Evolutionary conservation across 2,329 filamentous ascomycete species (phyloP).

Genomic region (Sporothrix mexicana): DNA sequence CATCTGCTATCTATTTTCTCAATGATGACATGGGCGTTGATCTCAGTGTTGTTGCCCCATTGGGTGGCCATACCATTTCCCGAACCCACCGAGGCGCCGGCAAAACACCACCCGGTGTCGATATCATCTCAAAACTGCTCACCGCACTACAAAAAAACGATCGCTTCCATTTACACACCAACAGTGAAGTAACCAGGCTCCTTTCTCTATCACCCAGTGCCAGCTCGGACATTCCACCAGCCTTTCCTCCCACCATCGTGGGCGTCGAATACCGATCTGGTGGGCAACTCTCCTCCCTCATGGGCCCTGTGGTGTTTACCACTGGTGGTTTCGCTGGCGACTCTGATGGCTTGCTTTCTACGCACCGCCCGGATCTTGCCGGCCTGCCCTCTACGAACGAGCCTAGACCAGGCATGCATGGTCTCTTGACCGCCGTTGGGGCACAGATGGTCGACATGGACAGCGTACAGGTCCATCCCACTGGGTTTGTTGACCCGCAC

Average conservation of each 20-base stretch:
- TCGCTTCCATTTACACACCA: slow-evolving; percentile 58
- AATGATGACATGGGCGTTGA: slow-evolving; percentile 99
- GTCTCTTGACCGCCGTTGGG: slow-evolving; percentile 74
- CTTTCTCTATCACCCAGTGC: slow-evolving; percentile 41
- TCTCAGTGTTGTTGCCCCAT: slow-evolving; percentile 91
- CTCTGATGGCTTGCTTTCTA: slow-evolving; percentile 89
- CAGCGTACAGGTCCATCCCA: slow-evolving; percentile 99
- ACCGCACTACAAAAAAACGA: slow-evolving; percentile 53
- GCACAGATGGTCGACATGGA: slow-evolving; percentile 99
- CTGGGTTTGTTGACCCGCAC: slow-evolving; percentile 96
- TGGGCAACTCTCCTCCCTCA: slow-evolving; percentile 71
- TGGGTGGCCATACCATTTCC: slow-evolving; percentile 89
- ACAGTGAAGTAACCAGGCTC: slow-evolving; percentile 59
- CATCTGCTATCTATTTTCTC: slow-evolving; percentile 94
- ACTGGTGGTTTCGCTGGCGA: slow-evolving; percentile 98
- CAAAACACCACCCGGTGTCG: slow-evolving; percentile 99
- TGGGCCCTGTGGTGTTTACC: slow-evolving; percentile 90
- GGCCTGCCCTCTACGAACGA: slow-evolving; percentile 88
- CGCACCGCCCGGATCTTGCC: slow-evolving; percentile 92
- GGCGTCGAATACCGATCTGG: slow-evolving; percentile 87
- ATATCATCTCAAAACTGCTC: slow-evolving; percentile 89
- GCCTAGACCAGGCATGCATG: slow-evolving; percentile 68
- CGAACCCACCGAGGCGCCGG: slow-evolving; percentile 98
- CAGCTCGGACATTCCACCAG: slow-evolving; percentile 17
- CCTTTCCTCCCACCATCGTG: slow-evolving; percentile 56